A percentile compares a stretch with the other conserved stretches of the same genome.
These are phyloP conservation scores for Miscanthus sacchariflorus DNA, from an alignment of 202 grass and related monocot species.

Conservation along the genomic window DNA sequence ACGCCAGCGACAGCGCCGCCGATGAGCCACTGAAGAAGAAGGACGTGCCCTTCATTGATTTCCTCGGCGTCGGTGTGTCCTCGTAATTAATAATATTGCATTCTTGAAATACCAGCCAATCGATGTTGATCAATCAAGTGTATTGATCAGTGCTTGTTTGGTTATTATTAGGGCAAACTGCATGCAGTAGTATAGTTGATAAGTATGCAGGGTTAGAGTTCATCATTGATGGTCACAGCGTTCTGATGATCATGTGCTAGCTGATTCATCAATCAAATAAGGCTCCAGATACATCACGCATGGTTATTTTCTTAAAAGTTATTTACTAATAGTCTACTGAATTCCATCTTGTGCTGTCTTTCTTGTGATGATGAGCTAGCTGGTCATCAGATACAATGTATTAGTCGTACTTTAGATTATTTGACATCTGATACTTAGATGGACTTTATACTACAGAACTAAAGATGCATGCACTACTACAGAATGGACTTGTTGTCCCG, in stretches of 20 bases:
- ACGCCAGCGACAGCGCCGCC: not conserved
- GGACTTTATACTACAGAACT: not conserved
- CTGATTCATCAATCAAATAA: slow-evolving; percentile 46
- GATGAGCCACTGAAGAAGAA: slow-evolving; percentile 30
- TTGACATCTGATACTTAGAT: not conserved
- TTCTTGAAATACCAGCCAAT: not conserved
- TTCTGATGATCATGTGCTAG: slow-evolving; percentile 24
- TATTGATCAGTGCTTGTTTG: slow-evolving; percentile 39
- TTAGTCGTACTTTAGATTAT: not conserved
- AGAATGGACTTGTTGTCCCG: too few relatives aligned
- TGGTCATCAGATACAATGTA: not conserved
- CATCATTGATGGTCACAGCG: slow-evolving; percentile 33
- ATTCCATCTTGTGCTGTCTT: not conserved
- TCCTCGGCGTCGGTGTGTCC: slow-evolving; percentile 84
- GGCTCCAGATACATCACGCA: slow-evolving; percentile 9
- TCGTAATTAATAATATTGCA: slow-evolving; percentile 13
- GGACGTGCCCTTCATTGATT: slow-evolving; percentile 79
- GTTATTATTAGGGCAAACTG: slow-evolving; percentile 40
- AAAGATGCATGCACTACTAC: too few relatives aligned
- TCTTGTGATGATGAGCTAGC: not conserved
- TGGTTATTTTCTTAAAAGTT: not conserved
- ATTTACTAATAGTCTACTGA: not conserved
- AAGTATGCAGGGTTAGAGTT: slow-evolving; percentile 15
- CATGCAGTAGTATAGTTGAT: slow-evolving; percentile 20
- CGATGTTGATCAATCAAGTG: not conserved